Evolutionary conservation across 2,329 filamentous ascomycete genomes (phyloP), one percentile per base, ranked within the genome.

Genomic region (Colletotrichum musicola): DNA sequence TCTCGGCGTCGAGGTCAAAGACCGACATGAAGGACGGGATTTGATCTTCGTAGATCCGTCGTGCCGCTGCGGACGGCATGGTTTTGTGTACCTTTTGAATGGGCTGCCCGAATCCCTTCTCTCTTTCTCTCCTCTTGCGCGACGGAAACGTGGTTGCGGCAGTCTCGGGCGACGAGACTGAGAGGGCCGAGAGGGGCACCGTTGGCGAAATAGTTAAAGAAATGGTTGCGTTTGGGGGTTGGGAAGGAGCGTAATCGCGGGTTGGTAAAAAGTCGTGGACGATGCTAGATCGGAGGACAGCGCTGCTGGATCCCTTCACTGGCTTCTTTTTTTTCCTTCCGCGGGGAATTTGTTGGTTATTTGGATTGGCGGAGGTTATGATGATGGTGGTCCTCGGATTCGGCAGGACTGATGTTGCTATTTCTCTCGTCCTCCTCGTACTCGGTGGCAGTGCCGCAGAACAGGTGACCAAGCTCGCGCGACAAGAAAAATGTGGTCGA

Each of bases 21-120:
- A 93, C 90, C 65, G 91, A 90, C 90, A 92, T 92, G 75, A 93
- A 92, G 22, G 91, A 89, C 77, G 91, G 91, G 84, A 93, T 90
- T 79, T 90, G 89, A 76, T 90, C 89, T 83, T 91, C 88, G 78
- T 89, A 90, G 74, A 89, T 78, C 78, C 87, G 86, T 73, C 88
- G 83, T 61, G 87, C 84, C 67, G 88, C 84, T 72, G 89, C 86
- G 74, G 88, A 89, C 79, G 88, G 87, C 88, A 90, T 90, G 71
- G 80, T 88, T 68, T 56, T 53, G 58, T 69, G 66, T 38, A 69
- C 66, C 62, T 69, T 69, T 46, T 56, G 55, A 61, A 61, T 57
- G 35, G 66, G 66, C 55, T 66, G 66, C 62, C 66, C 62, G 50
- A 51, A 61, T 61, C 66, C 66, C 66, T 56, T 69, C 22, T 69